Conservation (phyloP, 176 grass and related monocot species). For the Carex cristatella region DNA sequence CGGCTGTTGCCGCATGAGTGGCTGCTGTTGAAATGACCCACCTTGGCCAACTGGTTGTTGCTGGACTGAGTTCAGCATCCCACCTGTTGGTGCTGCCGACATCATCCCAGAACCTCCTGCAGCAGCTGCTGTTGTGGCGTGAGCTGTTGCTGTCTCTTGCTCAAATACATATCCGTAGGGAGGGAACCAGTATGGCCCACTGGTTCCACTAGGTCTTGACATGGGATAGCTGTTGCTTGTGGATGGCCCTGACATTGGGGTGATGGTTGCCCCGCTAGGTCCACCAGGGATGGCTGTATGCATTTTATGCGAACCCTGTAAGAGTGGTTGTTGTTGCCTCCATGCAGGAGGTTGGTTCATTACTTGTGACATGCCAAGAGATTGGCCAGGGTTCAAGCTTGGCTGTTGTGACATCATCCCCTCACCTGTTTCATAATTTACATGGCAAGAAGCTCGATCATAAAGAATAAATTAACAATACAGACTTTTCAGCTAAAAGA, state of each 20-base stretch:
- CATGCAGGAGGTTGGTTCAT: constrained; percentile 45
- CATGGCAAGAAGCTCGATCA: background rate
- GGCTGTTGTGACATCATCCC: constrained; percentile 37
- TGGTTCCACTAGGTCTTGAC: background rate
- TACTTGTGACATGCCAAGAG: constrained; percentile 24
- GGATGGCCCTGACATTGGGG: background rate
- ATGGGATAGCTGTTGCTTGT: constrained; percentile 15
- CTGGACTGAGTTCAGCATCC: constrained; percentile 57
- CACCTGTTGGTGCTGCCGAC: constrained; percentile 42
- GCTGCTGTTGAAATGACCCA: constrained; percentile 36
- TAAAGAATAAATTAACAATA: background rate
- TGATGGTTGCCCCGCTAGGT: background rate
- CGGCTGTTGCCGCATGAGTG: constrained; percentile 52
- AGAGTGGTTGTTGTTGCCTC: constrained; percentile 39
- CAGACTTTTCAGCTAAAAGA: background rate
- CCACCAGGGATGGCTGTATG: background rate
- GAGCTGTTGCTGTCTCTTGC: constrained; percentile 53
- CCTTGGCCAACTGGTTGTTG: constrained; percentile 61
- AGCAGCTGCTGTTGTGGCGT: constrained; percentile 46
- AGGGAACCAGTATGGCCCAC: background rate
- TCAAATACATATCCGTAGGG: constrained; percentile 37
- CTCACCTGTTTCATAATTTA: constrained; percentile 38
- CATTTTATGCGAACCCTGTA: constrained; percentile 32
- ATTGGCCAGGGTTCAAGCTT: constrained; percentile 39
- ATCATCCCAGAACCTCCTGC: constrained; percentile 50